A percentile compares a stretch with the other conserved stretches of the same genome.
These are phyloP conservation scores for Komagataella pastoris DNA, from an alignment of 805 yeast genomes.

Conservation along the genomic window DNA sequence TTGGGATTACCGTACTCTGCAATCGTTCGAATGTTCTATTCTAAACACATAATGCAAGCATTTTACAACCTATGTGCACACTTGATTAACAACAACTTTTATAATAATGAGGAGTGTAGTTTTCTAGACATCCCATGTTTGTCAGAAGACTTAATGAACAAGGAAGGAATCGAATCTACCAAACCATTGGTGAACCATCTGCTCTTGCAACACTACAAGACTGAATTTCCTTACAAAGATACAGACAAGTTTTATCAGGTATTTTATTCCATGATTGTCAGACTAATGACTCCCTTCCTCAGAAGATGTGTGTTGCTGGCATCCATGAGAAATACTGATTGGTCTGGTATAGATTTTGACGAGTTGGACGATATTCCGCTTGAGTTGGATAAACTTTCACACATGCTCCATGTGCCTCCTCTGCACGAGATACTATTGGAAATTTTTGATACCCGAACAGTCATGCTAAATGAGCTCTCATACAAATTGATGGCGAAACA, in stretches of 20 bases:
- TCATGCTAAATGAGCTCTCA: not conserved
- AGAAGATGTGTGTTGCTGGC: conserved; percentile 48
- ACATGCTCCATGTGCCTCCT: conserved; percentile 32
- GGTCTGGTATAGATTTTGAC: conserved; percentile 16
- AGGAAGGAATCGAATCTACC: conserved; percentile 3
- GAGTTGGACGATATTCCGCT: conserved; percentile 11
- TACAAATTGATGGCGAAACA: not conserved
- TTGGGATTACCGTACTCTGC: conserved; percentile 31
- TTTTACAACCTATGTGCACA: conserved; percentile 7
- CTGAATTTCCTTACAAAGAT: conserved; percentile 1
- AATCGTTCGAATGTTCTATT: conserved; percentile 33
- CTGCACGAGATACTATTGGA: conserved; percentile 29
- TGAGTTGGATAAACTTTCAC: conserved; percentile 44
- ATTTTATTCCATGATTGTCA: conserved; percentile 40
- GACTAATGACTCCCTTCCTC: conserved; percentile 48
- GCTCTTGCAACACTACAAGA: not conserved
- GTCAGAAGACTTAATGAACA: conserved; percentile 10
- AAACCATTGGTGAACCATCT: not conserved
- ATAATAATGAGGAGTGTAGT: not conserved
- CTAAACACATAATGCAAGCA: conserved; percentile 39
- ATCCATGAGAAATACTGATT: conserved; percentile 36
- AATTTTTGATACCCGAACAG: conserved; percentile 6
- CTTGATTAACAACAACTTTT: not conserved
- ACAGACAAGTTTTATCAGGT: conserved; percentile 1
- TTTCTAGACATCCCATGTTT: not conserved